These are phyloP conservation scores for Rhodomyrtus psidioides DNA, from an alignment of 441 rosid genomes.

Conservation along the genomic window DNA sequence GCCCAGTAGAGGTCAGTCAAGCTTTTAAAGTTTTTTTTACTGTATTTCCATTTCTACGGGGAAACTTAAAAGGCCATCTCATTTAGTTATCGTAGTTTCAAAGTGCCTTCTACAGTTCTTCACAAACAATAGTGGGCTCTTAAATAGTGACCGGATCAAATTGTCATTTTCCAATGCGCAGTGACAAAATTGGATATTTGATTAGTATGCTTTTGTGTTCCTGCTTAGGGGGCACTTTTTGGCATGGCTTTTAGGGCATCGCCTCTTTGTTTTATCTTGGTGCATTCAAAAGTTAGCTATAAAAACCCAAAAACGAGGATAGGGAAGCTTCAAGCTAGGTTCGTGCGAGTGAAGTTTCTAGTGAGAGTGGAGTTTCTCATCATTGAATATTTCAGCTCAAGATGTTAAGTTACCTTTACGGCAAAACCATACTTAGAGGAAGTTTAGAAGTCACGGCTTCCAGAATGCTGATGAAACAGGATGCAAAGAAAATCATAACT, in stretches of 20 bases:
- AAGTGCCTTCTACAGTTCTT: not conserved
- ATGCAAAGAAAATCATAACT: not conserved
- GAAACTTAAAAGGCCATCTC: not conserved
- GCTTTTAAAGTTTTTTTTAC: not conserved
- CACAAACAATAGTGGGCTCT: not conserved
- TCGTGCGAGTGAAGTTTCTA: not conserved
- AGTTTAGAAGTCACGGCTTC: not conserved
- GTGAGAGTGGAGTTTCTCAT: not conserved
- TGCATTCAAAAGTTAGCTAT: not conserved
- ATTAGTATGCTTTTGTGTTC: not conserved
- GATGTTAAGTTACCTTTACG: not conserved
- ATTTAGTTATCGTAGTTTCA: not conserved
- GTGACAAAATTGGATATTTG: not conserved
- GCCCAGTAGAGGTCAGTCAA: slow-evolving; percentile 55
- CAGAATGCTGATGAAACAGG: not conserved
- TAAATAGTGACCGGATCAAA: not conserved
- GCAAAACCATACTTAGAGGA: not conserved
- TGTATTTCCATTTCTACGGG: slow-evolving; percentile 1
- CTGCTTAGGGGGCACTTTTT: not conserved
- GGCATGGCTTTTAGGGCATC: not conserved
- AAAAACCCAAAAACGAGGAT: not conserved
- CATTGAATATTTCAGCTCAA: not conserved
- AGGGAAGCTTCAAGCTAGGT: not conserved
- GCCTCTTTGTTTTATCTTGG: not conserved
- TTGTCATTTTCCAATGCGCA: not conserved